phyloP scores from a whole-genome alignment of 768 basidiomycete species.

The Fibroporia radiculosa region DNA sequence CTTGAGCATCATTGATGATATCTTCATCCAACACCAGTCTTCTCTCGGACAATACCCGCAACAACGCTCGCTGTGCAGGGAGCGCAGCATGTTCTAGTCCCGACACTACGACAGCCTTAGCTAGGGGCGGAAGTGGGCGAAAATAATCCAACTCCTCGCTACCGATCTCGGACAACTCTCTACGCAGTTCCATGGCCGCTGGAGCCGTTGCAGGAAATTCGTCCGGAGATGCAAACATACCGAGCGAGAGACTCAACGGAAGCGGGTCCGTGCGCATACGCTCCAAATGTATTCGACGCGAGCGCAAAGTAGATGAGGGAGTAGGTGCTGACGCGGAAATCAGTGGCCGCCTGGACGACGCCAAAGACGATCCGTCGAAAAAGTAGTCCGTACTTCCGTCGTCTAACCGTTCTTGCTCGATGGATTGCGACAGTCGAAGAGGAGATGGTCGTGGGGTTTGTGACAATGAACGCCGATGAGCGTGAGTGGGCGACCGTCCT shows the following conservation, averaged over 20 bases:
- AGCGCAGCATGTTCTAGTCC: constrained; percentile 58
- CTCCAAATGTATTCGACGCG: constrained; percentile 10
- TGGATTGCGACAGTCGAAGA: constrained; percentile 1
- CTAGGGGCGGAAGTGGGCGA: constrained; percentile 27
- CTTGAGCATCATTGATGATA: constrained; percentile 5
- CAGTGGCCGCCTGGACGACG: constrained; percentile 17
- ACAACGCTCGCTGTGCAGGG: constrained; percentile 50
- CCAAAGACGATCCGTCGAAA: constrained; percentile 17
- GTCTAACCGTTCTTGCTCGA: constrained; percentile 3
- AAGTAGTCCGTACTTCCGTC: constrained; percentile 14
- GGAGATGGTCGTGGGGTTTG: constrained; percentile 5
- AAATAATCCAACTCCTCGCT: constrained; percentile 10
- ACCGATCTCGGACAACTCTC: neutral
- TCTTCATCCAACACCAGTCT: constrained; percentile 38
- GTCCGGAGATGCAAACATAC: constrained; percentile 5
- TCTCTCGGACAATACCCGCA: constrained; percentile 42
- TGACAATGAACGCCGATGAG: constrained; percentile 13
- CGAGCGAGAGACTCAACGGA: constrained; percentile 4
- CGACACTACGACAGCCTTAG: constrained; percentile 58
- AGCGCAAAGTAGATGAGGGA: constrained; percentile 17
- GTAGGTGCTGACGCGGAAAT: constrained; percentile 3
- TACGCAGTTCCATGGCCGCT: too few species aligned
- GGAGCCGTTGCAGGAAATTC: constrained; percentile 6
- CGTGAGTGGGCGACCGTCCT: constrained; percentile 6
- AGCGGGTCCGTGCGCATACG: constrained; percentile 13